Evolutionary conservation across 176 grass and related monocot genomes (phyloP).

Genomic region (Oryza glumipatula): DNA sequence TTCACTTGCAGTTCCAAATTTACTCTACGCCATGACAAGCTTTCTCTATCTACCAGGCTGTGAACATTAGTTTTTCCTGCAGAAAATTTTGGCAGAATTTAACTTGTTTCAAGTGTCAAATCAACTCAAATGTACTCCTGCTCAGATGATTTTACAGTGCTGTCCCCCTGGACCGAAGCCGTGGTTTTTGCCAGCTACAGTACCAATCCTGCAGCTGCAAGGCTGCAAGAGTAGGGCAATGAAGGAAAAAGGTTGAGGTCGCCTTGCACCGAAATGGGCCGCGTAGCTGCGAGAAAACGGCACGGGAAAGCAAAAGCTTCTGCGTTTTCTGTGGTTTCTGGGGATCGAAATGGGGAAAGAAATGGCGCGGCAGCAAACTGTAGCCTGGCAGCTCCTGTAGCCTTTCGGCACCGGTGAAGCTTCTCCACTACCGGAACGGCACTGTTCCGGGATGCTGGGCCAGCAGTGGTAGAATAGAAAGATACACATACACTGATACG

Average conservation of each 20-base stretch:
- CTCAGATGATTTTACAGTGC: background rate
- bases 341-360: background rate
- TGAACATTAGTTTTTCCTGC: background rate
- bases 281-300: background rate
- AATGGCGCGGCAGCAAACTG: background rate
- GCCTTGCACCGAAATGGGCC: background rate
- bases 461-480: conserved; percentile 3
- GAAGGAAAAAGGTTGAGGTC: background rate
- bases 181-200: background rate
- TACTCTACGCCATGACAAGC: background rate
- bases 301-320: background rate
- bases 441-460: conserved; percentile 1
- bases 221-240: background rate
- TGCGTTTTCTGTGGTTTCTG: background rate
- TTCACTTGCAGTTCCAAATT: background rate
- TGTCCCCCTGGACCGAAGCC: background rate
- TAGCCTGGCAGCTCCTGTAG: conserved; percentile 32
- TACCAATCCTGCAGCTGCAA: background rate
- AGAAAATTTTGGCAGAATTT: background rate
- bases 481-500: background rate
- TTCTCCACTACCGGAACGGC: conserved; percentile 6
- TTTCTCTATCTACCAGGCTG: background rate
- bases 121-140: background rate
- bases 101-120: background rate
- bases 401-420: conserved; percentile 40